A percentile compares a stretch with the other conserved stretches of the same genome.
These are phyloP conservation scores for Mrakia gelida DNA, from an alignment of 768 basidiomycete genomes.

Conservation along the genomic window DNA sequence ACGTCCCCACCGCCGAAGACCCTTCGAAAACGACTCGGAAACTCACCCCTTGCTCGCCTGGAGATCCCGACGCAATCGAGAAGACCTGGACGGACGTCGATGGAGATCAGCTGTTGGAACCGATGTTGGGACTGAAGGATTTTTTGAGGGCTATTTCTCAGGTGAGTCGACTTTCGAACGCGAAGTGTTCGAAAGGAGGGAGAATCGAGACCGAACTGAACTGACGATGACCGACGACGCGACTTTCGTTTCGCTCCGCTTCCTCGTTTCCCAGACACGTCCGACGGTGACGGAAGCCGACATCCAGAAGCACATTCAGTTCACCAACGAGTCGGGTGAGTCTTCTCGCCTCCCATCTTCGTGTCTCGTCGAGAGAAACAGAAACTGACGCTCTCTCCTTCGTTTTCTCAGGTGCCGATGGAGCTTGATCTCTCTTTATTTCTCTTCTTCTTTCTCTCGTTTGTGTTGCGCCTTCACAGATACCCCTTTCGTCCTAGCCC, in stretches of 20 bases:
- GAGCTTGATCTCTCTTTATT: conserved; percentile 5
- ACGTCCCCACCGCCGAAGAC: conserved; percentile 39
- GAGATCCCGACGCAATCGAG: conserved; percentile 76
- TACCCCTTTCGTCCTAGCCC: too few relatives aligned
- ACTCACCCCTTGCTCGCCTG: conserved; percentile 96
- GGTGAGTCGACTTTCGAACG: conserved; percentile 26
- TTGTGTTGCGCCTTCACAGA: too few relatives aligned
- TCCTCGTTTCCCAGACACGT: conserved; percentile 69
- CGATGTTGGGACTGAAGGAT: conserved; percentile 58
- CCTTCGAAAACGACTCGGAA: conserved; percentile 44
- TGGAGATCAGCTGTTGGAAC: conserved; percentile 85
- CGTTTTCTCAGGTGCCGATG: conserved; percentile 1
- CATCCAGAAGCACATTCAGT: conserved; percentile 57
- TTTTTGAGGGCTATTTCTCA: conserved; percentile 29
- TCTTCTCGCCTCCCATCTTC: background rate
- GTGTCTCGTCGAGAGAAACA: background rate
- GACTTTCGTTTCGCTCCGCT: too few relatives aligned
- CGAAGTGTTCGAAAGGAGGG: too few relatives aligned
- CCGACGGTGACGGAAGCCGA: conserved; percentile 87
- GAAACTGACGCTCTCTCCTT: background rate
- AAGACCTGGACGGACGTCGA: conserved; percentile 84
- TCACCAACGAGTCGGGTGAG: conserved; percentile 47
- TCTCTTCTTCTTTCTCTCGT: background rate
- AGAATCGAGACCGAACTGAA: background rate
- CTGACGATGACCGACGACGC: background rate